A percentile compares a stretch with the other conserved stretches of the same genome.
These are phyloP conservation scores for Phytophthora agathidicida DNA, from an alignment of 352 stramenopile genomes.

Conservation along the genomic window DNA sequence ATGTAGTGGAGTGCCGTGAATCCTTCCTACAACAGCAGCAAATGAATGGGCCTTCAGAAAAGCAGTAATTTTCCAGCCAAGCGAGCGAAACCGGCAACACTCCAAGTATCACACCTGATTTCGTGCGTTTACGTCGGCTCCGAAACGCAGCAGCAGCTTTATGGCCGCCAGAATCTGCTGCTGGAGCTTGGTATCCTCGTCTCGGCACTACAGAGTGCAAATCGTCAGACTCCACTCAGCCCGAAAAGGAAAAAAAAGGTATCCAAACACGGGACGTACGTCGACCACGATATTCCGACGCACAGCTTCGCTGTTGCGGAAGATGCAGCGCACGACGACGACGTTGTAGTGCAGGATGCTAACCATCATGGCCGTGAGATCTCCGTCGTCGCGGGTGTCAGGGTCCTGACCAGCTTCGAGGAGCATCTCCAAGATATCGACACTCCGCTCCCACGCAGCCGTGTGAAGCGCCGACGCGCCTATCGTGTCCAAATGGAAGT, in stretches of 20 bases:
- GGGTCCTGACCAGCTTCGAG: slow-evolving; percentile 26
- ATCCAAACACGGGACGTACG: slow-evolving; percentile 15
- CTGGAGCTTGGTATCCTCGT: slow-evolving; percentile 13
- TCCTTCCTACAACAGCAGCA: slow-evolving; percentile 27
- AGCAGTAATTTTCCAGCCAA: background rate
- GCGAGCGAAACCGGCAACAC: too few species aligned
- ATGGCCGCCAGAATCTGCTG: slow-evolving; percentile 7
- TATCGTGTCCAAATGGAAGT: slow-evolving; percentile 28
- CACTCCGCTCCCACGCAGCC: slow-evolving; percentile 23
- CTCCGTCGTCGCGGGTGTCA: slow-evolving; percentile 18
- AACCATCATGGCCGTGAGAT: slow-evolving; percentile 33
- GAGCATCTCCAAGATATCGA: slow-evolving; percentile 16
- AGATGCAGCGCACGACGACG: slow-evolving; percentile 34
- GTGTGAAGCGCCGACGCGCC: slow-evolving; percentile 28
- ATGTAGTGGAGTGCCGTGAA: slow-evolving; percentile 21
- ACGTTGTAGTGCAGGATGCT: slow-evolving; percentile 28
- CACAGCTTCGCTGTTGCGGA: slow-evolving; percentile 20
- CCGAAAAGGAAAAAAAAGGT: too few species aligned
- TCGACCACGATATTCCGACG: slow-evolving; percentile 29
- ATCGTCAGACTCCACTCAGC: slow-evolving; percentile 2
- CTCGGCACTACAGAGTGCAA: slow-evolving; percentile 16
- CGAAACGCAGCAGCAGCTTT: slow-evolving; percentile 9
- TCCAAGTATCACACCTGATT: slow-evolving; percentile 6
- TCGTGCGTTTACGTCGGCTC: slow-evolving; percentile 10
- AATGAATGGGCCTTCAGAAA: too few species aligned